phyloP scores from a whole-genome alignment of 1,284 basidiomycete species.

The Microbotryum intermedium region DNA sequence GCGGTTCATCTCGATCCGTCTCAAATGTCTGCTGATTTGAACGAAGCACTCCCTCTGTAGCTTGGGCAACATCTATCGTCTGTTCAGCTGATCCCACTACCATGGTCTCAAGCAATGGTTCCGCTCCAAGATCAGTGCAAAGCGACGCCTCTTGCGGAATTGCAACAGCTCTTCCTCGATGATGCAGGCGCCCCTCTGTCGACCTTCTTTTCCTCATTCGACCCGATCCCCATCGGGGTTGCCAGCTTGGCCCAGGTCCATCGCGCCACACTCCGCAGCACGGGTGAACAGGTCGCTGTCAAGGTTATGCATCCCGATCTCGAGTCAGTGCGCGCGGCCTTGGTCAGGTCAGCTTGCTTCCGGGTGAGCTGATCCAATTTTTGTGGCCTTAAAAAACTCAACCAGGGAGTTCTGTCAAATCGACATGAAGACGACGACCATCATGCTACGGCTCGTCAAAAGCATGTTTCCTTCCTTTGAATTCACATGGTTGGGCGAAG shows the following conservation, averaged over 20 bases:
- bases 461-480: constrained; percentile 74
- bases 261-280: constrained; percentile 61
- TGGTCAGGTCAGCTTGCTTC: too few relatives aligned
- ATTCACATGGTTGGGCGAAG: constrained; percentile 87
- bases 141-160: constrained; percentile 60
- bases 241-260: constrained; percentile 93
- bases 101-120: constrained; percentile 46
- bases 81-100: constrained; percentile 59
- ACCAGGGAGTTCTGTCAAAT: constrained; percentile 74
- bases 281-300: constrained; percentile 74
- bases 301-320: constrained; percentile 96
- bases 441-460: constrained; percentile 67
- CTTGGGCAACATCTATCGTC: constrained; percentile 72
- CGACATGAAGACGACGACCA: constrained; percentile 51
- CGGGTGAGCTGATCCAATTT: too few relatives aligned
- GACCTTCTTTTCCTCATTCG: constrained; percentile 59
- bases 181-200: constrained; percentile 53
- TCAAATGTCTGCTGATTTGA: neutral
- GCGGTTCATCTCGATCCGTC: neutral
- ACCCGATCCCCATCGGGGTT: constrained; percentile 84
- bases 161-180: constrained; percentile 59
- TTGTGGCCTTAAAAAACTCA: too few relatives aligned
- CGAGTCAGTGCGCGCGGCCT: constrained; percentile 38
- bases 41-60: constrained; percentile 21
- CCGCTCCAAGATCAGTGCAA: constrained; percentile 58